Conservation (phyloP, 2,329 filamentous ascomycete genomes). For the Tympanopsis confertula region DNA sequence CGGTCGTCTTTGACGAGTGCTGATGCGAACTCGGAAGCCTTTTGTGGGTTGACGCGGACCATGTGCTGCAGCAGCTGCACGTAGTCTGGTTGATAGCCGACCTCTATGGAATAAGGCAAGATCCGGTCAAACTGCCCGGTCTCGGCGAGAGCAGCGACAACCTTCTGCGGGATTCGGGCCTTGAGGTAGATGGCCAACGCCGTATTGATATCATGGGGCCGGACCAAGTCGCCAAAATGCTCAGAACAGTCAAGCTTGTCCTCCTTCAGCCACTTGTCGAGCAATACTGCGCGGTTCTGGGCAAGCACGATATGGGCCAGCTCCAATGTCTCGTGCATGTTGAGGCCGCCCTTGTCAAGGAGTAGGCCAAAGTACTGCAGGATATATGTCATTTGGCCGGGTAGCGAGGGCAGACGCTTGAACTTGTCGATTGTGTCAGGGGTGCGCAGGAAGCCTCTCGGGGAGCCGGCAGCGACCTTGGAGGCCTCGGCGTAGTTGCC, state of each 20-base stretch:
- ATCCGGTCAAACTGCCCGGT: conserved; percentile 96
- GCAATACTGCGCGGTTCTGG: conserved; percentile 86
- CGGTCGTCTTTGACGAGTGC: conserved; percentile 80
- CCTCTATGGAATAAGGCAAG: conserved; percentile 74
- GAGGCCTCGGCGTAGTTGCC: conserved; percentile 81
- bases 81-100: conserved; percentile 86
- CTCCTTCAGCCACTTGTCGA: conserved; percentile 97
- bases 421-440: conserved; percentile 92
- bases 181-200: conserved; percentile 83
- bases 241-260: conserved; percentile 94
- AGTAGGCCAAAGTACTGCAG: conserved; percentile 97
- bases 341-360: conserved; percentile 88
- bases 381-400: conserved; percentile 82
- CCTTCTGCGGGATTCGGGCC: conserved; percentile 83
- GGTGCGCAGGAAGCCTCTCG: conserved; percentile 86
- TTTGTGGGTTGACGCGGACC: conserved; percentile 79
- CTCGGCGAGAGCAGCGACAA: conserved; percentile 88
- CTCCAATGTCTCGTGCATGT: conserved; percentile 87
- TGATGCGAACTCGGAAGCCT: conserved; percentile 89
- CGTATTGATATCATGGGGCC: conserved; percentile 76
- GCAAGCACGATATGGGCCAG: conserved; percentile 82
- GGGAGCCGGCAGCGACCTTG: conserved; percentile 92
- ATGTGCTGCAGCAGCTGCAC: conserved; percentile 86
- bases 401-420: conserved; percentile 67
- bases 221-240: conserved; percentile 87